Evolutionary conservation across 179 eudicot species (phyloP).

Genomic region (Sideroxylon spinosum): DNA sequence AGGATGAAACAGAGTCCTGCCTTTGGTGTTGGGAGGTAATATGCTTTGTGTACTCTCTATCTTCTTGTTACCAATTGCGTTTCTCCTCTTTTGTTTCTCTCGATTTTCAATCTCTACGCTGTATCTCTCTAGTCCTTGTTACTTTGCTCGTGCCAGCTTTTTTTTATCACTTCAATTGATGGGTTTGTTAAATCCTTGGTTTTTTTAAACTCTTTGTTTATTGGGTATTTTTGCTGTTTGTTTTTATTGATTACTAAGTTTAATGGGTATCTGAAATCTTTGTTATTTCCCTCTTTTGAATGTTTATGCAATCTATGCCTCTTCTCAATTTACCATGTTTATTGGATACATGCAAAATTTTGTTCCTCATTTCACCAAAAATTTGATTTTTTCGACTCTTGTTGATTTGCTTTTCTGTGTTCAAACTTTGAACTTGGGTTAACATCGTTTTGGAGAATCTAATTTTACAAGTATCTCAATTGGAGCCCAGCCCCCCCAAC

Average conservation of each 20-base stretch:
- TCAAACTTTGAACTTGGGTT: not conserved
- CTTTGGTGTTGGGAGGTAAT: slow-evolving; percentile 99
- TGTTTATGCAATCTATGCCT: not conserved
- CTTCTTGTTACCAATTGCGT: not conserved
- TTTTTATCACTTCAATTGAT: not conserved
- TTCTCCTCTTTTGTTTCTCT: not conserved
- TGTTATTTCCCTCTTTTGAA: not conserved
- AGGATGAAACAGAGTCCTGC: slow-evolving; percentile 62
- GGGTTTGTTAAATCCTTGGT: not conserved
- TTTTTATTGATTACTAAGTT: not conserved
- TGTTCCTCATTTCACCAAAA: not conserved
- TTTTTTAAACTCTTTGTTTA: not conserved
- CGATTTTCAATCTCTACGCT: not conserved
- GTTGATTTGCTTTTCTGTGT: too few relatives aligned
- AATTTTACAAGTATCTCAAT: not conserved
- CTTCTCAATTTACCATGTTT: not conserved
- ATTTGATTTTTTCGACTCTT: not conserved
- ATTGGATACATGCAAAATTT: not conserved
- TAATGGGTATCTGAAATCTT: not conserved
- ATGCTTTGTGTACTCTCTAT: not conserved
- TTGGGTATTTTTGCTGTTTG: not conserved
- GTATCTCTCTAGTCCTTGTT: not conserved
- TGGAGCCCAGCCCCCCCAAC: too few relatives aligned
- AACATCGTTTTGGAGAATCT: not conserved
- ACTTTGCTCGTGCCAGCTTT: not conserved